phyloP scores from a whole-genome alignment of 2,329 filamentous ascomycete species.

The Trichoderma guizhouense region DNA sequence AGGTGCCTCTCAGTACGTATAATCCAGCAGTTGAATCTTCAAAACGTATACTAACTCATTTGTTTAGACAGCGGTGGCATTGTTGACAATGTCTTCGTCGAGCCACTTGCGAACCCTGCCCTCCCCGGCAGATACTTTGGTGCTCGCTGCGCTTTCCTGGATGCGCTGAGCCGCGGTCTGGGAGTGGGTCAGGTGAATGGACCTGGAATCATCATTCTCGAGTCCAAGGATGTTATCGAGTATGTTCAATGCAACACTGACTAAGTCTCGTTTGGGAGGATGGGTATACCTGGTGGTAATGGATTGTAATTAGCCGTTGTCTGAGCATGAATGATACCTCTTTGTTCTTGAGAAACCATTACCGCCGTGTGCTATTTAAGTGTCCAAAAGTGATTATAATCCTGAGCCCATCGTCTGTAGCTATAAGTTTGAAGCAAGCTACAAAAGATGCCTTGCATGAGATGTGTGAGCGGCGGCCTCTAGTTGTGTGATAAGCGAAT shows the following conservation, averaged over 20 bases:
- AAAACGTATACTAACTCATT: background rate
- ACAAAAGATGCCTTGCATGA: background rate
- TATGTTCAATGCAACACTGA: background rate
- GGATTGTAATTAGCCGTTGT: background rate
- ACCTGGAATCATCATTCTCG: background rate
- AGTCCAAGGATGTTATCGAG: background rate
- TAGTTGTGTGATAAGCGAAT: background rate
- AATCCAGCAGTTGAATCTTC: background rate
- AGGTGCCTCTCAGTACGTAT: background rate
- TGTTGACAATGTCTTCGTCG: background rate
- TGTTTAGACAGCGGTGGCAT: background rate
- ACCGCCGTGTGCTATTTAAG: background rate
- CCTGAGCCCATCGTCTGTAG: background rate
- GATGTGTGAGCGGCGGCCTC: background rate
- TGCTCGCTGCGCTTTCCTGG: background rate
- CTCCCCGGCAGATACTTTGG: background rate
- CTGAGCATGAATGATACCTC: background rate
- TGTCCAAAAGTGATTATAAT: background rate
- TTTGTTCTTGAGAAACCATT: background rate
- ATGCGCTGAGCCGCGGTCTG: background rate
- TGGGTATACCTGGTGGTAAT: background rate
- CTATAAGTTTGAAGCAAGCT: background rate
- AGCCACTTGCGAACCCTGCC: background rate
- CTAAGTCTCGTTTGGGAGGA: background rate
- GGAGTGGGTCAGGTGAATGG: background rate